Conservation (phyloP, 2,329 filamentous ascomycete genomes). For the Aschersonia sp. region DNA sequence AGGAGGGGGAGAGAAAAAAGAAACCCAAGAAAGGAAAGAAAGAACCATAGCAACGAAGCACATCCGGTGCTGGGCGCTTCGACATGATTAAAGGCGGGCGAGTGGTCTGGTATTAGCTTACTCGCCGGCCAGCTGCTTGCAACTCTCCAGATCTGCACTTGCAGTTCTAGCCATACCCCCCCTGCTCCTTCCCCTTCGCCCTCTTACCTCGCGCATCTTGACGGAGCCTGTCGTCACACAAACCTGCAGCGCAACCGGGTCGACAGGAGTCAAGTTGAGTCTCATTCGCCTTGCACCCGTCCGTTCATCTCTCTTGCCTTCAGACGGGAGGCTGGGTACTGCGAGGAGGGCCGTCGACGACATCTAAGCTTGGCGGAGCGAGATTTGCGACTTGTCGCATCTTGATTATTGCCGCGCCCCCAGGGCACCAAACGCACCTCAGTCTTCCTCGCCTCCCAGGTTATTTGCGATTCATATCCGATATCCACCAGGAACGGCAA, state of each 20-base stretch:
- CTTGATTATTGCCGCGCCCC: conserved; percentile 1
- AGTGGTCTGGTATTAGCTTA: too few species aligned
- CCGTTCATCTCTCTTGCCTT: conserved; percentile 1
- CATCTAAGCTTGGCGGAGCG: conserved; percentile 4
- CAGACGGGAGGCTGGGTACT: conserved; percentile 3
- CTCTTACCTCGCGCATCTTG: conserved; percentile 1
- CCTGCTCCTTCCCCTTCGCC: neutral
- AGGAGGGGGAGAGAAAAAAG: neutral
- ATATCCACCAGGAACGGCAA: too few species aligned
- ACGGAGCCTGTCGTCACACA: conserved; percentile 7
- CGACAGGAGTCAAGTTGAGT: conserved; percentile 8
- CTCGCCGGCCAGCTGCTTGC: too few species aligned
- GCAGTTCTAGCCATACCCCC: neutral
- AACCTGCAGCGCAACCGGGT: conserved; percentile 9
- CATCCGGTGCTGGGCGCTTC: neutral
- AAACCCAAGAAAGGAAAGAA: neutral
- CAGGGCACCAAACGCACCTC: too few species aligned
- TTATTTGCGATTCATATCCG: too few species aligned
- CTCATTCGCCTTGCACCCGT: conserved; percentile 3
- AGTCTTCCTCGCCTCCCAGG: too few species aligned
- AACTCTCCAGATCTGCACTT: neutral
- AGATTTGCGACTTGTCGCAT: conserved; percentile 7
- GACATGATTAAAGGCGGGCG: neutral
- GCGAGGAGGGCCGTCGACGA: conserved; percentile 1
- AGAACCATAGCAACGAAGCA: neutral